A percentile compares a stretch with the other conserved stretches of the same genome.
These are phyloP conservation scores for Gremmenia infestans DNA, from an alignment of 2,329 filamentous ascomycete genomes.

Conservation along the genomic window DNA sequence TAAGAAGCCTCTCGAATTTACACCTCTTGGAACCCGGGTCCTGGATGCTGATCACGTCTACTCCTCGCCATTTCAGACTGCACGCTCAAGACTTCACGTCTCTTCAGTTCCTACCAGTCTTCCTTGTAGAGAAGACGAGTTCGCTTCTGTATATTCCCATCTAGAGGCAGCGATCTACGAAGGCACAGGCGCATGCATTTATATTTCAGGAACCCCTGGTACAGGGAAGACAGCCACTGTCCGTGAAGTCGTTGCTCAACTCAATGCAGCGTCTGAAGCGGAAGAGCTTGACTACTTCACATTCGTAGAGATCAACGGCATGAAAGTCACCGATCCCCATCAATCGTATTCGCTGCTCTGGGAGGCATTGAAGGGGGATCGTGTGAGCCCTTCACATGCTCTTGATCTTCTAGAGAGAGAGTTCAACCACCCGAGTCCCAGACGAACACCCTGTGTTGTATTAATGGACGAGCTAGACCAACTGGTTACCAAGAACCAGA, in stretches of 20 bases:
- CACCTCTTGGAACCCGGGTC: slow-evolving; percentile 82
- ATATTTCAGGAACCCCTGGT: slow-evolving; percentile 97
- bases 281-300: slow-evolving; percentile 98
- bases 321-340: slow-evolving; percentile 98
- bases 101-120: slow-evolving; percentile 85
- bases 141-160: slow-evolving; percentile 86
- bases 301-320: slow-evolving; percentile 98
- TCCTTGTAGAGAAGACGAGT: slow-evolving; percentile 89
- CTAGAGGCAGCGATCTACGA: slow-evolving; percentile 92
- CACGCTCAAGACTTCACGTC: slow-evolving; percentile 83
- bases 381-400: slow-evolving; percentile 87
- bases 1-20: slow-evolving; percentile 91
- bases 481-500: slow-evolving; percentile 94
- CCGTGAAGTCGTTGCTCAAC: slow-evolving; percentile 82
- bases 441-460: slow-evolving; percentile 90
- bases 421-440: slow-evolving; percentile 85
- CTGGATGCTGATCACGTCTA: slow-evolving; percentile 71
- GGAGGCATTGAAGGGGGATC: slow-evolving; percentile 91
- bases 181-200: slow-evolving; percentile 92
- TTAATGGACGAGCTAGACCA: slow-evolving; percentile 98
- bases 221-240: slow-evolving; percentile 98
- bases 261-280: slow-evolving; percentile 79
- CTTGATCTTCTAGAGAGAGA: slow-evolving; percentile 87
- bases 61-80: slow-evolving; percentile 85
- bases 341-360: slow-evolving; percentile 93